Conservation (phyloP, 768 basidiomycete species). For the Russula sp. region DNA sequence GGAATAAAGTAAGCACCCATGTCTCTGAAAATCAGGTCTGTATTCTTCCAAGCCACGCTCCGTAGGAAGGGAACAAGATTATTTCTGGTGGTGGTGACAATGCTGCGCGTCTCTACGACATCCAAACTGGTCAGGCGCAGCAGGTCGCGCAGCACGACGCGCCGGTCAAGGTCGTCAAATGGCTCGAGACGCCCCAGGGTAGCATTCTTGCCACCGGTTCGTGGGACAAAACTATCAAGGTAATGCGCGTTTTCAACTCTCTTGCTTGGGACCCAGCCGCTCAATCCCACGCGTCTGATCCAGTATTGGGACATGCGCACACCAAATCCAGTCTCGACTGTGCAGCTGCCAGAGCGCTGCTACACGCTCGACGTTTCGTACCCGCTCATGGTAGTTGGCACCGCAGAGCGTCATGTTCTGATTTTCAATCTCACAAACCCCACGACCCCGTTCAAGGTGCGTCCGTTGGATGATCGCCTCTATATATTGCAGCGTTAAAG, state of each 20-base stretch:
- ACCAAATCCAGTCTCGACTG: conserved; percentile 69
- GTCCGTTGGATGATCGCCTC: neutral
- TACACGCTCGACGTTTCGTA: conserved; percentile 83
- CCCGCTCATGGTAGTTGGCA: conserved; percentile 86
- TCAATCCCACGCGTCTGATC: conserved; percentile 1
- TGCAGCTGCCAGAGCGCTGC: conserved; percentile 85
- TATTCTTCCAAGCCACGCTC: conserved; percentile 16
- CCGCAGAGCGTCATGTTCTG: conserved; percentile 88
- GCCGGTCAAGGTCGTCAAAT: conserved; percentile 77
- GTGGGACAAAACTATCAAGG: conserved; percentile 98
- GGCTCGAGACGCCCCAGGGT: conserved; percentile 71
- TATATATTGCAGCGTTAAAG: neutral
- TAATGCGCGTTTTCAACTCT: conserved; percentile 38
- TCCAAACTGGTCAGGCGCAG: conserved; percentile 71
- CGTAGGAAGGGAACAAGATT: conserved; percentile 83
- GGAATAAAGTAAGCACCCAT: conserved; percentile 71
- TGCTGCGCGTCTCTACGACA: conserved; percentile 89
- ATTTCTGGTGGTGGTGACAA: conserved; percentile 95
- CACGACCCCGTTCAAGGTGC: conserved; percentile 70
- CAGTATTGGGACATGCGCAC: conserved; percentile 93
- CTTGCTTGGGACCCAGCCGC: neutral
- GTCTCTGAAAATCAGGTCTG: neutral
- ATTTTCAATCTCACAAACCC: conserved; percentile 87
- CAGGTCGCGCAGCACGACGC: conserved; percentile 92
- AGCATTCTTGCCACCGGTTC: conserved; percentile 88